These are phyloP conservation scores for Paraphoma sp. DNA, from an alignment of 2,329 filamentous ascomycete genomes.

Conservation along the genomic window DNA sequence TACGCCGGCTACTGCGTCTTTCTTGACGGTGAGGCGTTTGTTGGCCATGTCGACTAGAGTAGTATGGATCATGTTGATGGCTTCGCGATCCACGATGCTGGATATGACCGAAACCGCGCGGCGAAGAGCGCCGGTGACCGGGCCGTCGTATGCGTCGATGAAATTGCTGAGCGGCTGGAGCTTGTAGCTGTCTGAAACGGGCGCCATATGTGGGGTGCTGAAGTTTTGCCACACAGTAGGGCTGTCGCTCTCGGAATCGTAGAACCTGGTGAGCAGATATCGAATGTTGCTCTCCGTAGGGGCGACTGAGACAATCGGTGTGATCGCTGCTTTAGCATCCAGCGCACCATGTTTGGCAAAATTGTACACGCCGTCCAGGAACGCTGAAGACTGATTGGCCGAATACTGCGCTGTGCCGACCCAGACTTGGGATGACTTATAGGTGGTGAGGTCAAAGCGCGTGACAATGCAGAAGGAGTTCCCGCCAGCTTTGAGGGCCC, in stretches of 20 bases:
- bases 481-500: conserved; percentile 30
- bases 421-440: conserved; percentile 3
- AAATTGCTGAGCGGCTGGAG: conserved; percentile 1
- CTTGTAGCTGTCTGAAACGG: conserved; percentile 4
- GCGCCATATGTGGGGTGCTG: conserved; percentile 2
- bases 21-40: not conserved
- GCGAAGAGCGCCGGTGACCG: not conserved
- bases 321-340: conserved; percentile 12
- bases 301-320: conserved; percentile 6
- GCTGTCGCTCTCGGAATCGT: conserved; percentile 9
- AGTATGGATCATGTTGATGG: conserved; percentile 8
- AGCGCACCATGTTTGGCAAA: conserved; percentile 10
- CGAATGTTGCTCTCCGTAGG: not conserved
- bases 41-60: conserved; percentile 7
- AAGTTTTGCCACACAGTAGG: conserved; percentile 14
- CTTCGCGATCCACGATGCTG: conserved; percentile 4
- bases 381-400: not conserved
- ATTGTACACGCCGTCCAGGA: conserved; percentile 12
- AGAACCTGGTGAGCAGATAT: conserved; percentile 6
- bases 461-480: conserved; percentile 20
- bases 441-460: conserved; percentile 7
- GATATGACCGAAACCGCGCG: conserved; percentile 8
- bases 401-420: not conserved
- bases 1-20: not conserved
- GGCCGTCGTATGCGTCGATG: not conserved